Evolutionary conservation across 768 basidiomycete species (phyloP).

Genomic region (Trametes sanguinea): DNA sequence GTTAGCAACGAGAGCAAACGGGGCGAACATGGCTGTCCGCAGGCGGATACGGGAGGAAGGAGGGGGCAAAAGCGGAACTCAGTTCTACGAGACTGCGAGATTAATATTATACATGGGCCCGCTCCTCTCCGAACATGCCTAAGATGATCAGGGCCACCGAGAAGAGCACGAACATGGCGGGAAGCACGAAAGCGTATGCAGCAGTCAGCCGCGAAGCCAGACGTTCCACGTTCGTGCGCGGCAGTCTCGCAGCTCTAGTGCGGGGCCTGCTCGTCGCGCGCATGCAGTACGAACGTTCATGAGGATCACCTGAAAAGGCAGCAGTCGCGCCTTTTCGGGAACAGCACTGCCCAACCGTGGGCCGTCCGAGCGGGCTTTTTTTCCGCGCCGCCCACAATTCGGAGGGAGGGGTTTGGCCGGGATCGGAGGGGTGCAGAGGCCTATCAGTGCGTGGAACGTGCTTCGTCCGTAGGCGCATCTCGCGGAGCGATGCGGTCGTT

Average conservation of each 20-base stretch:
- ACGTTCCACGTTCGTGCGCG: slow-evolving; percentile 19
- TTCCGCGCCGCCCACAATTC: slow-evolving; percentile 1
- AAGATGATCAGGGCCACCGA: slow-evolving; percentile 1
- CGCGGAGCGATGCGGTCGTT: too few relatives aligned
- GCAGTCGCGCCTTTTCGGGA: slow-evolving; percentile 7
- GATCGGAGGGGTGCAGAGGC: neutral
- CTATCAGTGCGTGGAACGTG: slow-evolving; percentile 21
- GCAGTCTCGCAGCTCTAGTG: neutral
- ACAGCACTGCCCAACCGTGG: neutral
- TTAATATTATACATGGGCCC: neutral
- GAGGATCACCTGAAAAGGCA: slow-evolving; percentile 18
- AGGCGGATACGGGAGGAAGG: neutral
- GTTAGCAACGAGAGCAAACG: slow-evolving; percentile 20
- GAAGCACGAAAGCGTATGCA: too few relatives aligned
- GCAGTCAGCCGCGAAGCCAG: neutral
- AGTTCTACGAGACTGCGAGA: neutral
- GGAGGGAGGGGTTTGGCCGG: neutral
- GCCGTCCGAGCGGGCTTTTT: neutral
- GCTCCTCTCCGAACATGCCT: neutral
- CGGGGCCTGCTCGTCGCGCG: slow-evolving; percentile 7
- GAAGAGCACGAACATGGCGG: slow-evolving; percentile 5
- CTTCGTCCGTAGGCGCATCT: neutral
- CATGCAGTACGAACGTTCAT: slow-evolving; percentile 25
- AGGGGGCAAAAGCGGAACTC: neutral
- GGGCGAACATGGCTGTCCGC: slow-evolving; percentile 17